Evolutionary conservation across 2,329 filamentous ascomycete genomes (phyloP).

Genomic region (Verticillium isaacii): DNA sequence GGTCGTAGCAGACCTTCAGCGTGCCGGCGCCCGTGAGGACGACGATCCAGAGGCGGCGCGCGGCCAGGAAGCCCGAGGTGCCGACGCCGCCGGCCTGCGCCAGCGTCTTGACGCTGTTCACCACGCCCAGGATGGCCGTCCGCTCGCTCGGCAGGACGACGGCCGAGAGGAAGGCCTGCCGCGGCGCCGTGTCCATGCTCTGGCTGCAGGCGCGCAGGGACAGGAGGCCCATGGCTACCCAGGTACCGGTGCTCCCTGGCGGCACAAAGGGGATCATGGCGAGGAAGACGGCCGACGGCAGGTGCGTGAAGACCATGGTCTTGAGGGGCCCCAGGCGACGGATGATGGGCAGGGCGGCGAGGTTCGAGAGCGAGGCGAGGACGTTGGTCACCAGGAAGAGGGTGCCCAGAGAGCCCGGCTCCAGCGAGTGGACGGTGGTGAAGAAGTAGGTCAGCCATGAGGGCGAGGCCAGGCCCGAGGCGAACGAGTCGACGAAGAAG

Average conservation of each 20-base stretch:
- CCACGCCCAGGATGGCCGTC: constrained; percentile 65
- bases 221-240: constrained; percentile 54
- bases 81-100: constrained; percentile 58
- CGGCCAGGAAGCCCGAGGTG: constrained; percentile 59
- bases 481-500: constrained; percentile 44
- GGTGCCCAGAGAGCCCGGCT: constrained; percentile 45
- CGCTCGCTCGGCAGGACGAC: constrained; percentile 60
- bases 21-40: constrained; percentile 59
- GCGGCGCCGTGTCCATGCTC: constrained; percentile 67
- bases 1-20: constrained; percentile 58
- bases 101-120: constrained; percentile 64
- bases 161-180: constrained; percentile 64
- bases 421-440: constrained; percentile 39
- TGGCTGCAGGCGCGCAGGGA: constrained; percentile 57
- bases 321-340: constrained; percentile 58
- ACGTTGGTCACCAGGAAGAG: constrained; percentile 51
- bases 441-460: constrained; percentile 57
- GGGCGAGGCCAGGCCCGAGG: constrained; percentile 64
- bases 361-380: constrained; percentile 44
- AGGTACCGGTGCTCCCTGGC: constrained; percentile 29
- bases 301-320: constrained; percentile 73
- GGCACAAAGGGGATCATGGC: constrained; percentile 55
- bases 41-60: constrained; percentile 52
- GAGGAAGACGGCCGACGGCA: constrained; percentile 64
- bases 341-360: constrained; percentile 49